phyloP scores from a whole-genome alignment of 208 protist species.

The Leishmania guyanensis region DNA sequence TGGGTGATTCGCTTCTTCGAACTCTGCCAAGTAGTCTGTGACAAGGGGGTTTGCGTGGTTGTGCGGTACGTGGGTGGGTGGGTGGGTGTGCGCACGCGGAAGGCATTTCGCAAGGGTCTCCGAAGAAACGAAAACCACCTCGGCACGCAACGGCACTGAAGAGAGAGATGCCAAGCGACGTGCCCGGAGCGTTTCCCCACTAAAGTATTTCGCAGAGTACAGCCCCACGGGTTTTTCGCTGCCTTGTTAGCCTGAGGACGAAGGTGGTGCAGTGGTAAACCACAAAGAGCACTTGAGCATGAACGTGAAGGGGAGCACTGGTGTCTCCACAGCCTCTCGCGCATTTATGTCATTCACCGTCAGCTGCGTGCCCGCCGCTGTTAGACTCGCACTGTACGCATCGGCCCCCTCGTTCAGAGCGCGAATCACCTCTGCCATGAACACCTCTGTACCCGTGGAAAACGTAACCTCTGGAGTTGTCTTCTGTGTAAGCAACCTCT shows the following conservation, averaged over 20 bases:
- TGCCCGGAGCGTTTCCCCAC: background rate
- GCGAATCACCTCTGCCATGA: slow-evolving; percentile 53
- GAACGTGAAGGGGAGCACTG: slow-evolving; percentile 89
- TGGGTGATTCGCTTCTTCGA: background rate
- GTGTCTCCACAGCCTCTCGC: slow-evolving; percentile 34
- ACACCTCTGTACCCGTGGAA: slow-evolving; percentile 31
- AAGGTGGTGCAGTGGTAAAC: slow-evolving; percentile 42
- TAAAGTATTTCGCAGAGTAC: background rate
- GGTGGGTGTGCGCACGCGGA: background rate
- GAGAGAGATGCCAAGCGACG: background rate
- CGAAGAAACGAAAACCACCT: background rate
- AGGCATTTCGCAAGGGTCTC: background rate
- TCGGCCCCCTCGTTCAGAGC: slow-evolving; percentile 46
- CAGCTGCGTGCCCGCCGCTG: background rate
- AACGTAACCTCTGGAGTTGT: background rate
- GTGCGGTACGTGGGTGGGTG: too few relatives aligned
- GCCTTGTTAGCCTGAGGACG: background rate
- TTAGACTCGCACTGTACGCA: slow-evolving; percentile 16
- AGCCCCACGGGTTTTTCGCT: background rate
- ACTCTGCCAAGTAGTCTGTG: background rate
- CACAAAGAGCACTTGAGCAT: slow-evolving; percentile 91
- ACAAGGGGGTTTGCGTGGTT: background rate
- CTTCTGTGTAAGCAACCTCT: background rate
- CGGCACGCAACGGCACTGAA: background rate
- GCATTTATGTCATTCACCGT: slow-evolving; percentile 41